A percentile compares a stretch with the other conserved stretches of the same genome.
Conservation (phyloP, 257 asterid genomes). For the Salvia rosmarinus region DNA sequence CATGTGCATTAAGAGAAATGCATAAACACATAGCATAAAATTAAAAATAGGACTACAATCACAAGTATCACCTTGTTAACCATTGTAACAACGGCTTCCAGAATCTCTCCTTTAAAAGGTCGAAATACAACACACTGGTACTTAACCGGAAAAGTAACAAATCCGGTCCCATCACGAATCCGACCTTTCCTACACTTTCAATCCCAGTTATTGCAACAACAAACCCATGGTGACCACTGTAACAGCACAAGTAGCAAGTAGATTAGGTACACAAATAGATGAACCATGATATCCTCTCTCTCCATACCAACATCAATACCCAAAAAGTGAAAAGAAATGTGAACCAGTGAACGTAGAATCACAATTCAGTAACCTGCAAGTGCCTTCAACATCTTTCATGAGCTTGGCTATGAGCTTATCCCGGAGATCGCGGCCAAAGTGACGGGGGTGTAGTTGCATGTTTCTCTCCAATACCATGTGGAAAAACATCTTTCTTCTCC, state of each 20-base stretch:
- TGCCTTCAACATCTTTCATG: slow-evolving; percentile 97
- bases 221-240: slow-evolving; percentile 92
- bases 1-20: background rate
- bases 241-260: background rate
- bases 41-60: background rate
- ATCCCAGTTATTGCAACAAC: slow-evolving; percentile 93
- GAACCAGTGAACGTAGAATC: background rate
- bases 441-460: slow-evolving; percentile 99
- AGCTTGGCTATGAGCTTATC: slow-evolving; percentile 92
- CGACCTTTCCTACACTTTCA: slow-evolving; percentile 90
- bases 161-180: slow-evolving; percentile 96
- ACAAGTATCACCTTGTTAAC: slow-evolving; percentile 65
- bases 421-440: slow-evolving; percentile 93
- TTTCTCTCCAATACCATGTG: slow-evolving; percentile 92
- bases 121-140: slow-evolving; percentile 94
- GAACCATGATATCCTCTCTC: background rate
- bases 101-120: slow-evolving; percentile 92
- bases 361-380: slow-evolving; percentile 71
- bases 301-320: background rate
- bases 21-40: background rate
- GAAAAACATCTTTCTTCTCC: slow-evolving; percentile 60
- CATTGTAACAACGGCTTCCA: slow-evolving; percentile 96
- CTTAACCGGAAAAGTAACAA: slow-evolving; percentile 85
- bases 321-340: background rate
- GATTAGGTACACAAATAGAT: background rate